Evolutionary conservation across 352 stramenopile species (phyloP), one percentile per base, ranked within the genome.

Genomic region (Phytophthora citrophthora): DNA sequence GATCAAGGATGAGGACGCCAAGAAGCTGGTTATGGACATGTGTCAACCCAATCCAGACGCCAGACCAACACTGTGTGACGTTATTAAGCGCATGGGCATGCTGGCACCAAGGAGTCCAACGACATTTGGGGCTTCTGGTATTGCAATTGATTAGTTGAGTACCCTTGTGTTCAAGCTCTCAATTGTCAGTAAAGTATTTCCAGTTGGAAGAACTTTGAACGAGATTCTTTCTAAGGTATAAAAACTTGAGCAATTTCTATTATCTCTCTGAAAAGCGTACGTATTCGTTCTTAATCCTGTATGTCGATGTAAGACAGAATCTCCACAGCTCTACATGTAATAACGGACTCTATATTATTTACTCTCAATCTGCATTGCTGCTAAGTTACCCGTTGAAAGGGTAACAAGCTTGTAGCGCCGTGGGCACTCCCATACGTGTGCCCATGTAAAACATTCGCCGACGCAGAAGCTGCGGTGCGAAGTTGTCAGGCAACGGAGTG

Each of bases 361-460:
- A 26, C 16, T 18, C 8, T 46, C 39, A 46, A 46, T 20, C 20
- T 20, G 20, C 20, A n/a, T n/a, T n/a, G 12, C 12, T 18, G 34
- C 12, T 4, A 41, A 15, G 54, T 54, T 55, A 71, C 31, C 51
- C 40, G 11, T 77, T 76, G 31, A 76, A 71, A 4, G 57, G 52
- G 34, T 61, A 63, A 44, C 77, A 86, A n/a, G 54, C 47, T 49
- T 68, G 49, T 24, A 86, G 41, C 10, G 63, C 64, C 1, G 39
- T 38, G 0, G 56, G 41, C 3, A 81, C 41, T n/a, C 53, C 59
- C 44, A 74, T 79, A 20, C 54, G 29, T 46, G 77, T 44, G 2
- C 60, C 80, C 47, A 82, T 56, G 57, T 79, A 84, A 24, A 87
- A 71, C 38, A 82, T 60, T 0, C 77, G 70, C 0, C 77, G 72